phyloP scores from a whole-genome alignment of 2,329 filamentous ascomycete species.

The Elsinoe batatas region DNA sequence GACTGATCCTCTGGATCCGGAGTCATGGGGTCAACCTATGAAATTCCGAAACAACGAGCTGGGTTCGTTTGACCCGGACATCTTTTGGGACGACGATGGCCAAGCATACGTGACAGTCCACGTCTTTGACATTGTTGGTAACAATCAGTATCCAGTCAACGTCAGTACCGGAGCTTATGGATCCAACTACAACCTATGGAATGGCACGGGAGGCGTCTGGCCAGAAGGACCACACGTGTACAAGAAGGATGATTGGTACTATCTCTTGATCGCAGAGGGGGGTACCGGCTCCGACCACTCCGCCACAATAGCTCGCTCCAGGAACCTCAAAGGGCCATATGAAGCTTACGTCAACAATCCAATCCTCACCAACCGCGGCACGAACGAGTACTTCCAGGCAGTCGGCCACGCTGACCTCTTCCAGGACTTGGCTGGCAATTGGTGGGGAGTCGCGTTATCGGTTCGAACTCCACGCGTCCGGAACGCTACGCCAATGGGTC shows the following conservation, averaged over 20 bases:
- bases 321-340: slow-evolving; percentile 26
- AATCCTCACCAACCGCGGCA: slow-evolving; percentile 21
- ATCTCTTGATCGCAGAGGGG: slow-evolving; percentile 29
- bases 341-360: slow-evolving; percentile 21
- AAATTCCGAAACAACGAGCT: slow-evolving; percentile 31
- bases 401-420: slow-evolving; percentile 50
- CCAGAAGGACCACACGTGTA: slow-evolving; percentile 32
- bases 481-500: slow-evolving; percentile 43
- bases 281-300: slow-evolving; percentile 34
- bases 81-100: slow-evolving; percentile 23
- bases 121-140: not conserved
- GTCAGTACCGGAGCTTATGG: not conserved
- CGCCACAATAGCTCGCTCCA: slow-evolving; percentile 31
- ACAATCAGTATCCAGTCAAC: not conserved
- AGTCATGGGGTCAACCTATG: slow-evolving; percentile 40
- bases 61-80: slow-evolving; percentile 18
- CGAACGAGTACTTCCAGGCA: slow-evolving; percentile 35
- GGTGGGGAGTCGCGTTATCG: slow-evolving; percentile 44
- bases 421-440: slow-evolving; percentile 40
- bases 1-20: slow-evolving; percentile 33
- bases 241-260: slow-evolving; percentile 28
- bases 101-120: not conserved
- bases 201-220: slow-evolving; percentile 27
- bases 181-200: slow-evolving; percentile 20
- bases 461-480: slow-evolving; percentile 37